Conservation (phyloP, 352 stramenopile genomes). For the Achlya hypogyna region DNA sequence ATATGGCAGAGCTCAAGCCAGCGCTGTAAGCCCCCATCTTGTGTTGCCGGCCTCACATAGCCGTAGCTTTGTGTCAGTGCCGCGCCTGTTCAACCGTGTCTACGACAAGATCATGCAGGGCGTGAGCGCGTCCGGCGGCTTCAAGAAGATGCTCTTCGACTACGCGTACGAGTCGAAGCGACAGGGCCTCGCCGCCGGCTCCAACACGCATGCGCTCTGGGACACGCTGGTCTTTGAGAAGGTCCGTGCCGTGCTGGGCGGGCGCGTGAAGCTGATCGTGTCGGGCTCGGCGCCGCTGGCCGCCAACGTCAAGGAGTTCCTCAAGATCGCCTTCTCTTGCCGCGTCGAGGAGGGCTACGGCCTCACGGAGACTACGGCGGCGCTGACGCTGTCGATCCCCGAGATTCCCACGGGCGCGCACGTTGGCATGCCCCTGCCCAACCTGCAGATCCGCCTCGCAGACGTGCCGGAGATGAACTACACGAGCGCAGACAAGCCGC, state of each 20-base stretch:
- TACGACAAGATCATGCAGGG: constrained; percentile 92
- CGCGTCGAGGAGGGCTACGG: constrained; percentile 93
- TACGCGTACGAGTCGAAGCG: constrained; percentile 52
- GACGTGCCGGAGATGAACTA: constrained; percentile 98
- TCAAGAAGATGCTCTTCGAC: constrained; percentile 68
- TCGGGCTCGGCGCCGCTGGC: constrained; percentile 90
- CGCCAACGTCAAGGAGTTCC: constrained; percentile 92
- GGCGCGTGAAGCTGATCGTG: constrained; percentile 83
- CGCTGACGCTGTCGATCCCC: constrained; percentile 52
- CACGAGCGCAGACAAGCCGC: constrained; percentile 65
- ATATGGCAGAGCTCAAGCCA: constrained; percentile 88
- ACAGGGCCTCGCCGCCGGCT: constrained; percentile 34
- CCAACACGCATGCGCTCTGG: constrained; percentile 81
- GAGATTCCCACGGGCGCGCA: constrained; percentile 74
- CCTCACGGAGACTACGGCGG: constrained; percentile 90
- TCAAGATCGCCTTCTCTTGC: constrained; percentile 90
- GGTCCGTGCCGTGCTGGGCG: constrained; percentile 86
- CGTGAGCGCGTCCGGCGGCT: constrained; percentile 39
- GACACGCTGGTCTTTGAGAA: constrained; percentile 95
- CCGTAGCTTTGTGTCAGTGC: constrained; percentile 69
- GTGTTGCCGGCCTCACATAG: constrained; percentile 53
- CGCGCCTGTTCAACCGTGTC: constrained; percentile 89
- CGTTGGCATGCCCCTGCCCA: constrained; percentile 84
- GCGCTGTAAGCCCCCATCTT: constrained; percentile 49
- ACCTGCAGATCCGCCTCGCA: constrained; percentile 87